These are phyloP conservation scores for Glycine latifolia DNA, from an alignment of 306 rosid genomes.

Conservation along the genomic window DNA sequence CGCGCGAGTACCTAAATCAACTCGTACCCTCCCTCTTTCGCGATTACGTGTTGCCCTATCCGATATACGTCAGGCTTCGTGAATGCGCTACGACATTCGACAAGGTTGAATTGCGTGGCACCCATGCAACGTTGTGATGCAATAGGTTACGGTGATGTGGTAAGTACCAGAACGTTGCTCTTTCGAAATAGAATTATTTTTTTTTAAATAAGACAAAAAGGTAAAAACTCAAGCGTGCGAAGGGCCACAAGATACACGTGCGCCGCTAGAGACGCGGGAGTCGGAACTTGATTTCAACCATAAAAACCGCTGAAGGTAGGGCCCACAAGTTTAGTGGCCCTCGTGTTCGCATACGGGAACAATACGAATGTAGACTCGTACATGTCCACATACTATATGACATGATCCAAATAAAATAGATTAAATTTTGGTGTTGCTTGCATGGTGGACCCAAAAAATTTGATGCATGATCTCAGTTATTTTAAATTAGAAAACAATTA, in stretches of 20 bases:
- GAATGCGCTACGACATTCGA: background rate
- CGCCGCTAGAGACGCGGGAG: background rate
- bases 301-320: conserved; percentile 26
- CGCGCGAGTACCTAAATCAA: conserved; percentile 8
- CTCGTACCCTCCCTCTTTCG: background rate
- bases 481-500: background rate
- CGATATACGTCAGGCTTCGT: background rate
- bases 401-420: background rate
- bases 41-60: conserved; percentile 34
- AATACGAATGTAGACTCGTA: conserved; percentile 3
- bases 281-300: conserved; percentile 15
- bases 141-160: background rate
- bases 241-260: conserved; percentile 22
- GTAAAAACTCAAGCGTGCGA: conserved; percentile 1
- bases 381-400: conserved; percentile 1
- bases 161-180: background rate
- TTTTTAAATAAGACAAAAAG: background rate
- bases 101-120: too few relatives aligned
- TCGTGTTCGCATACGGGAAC: conserved; percentile 1
- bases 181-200: background rate
- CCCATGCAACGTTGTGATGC: background rate
- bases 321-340: conserved; percentile 31
- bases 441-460: conserved; percentile 26
- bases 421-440: background rate
- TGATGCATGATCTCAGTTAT: background rate